A percentile compares a stretch with the other conserved stretches of the same genome.
Evolutionary conservation across 106 monocot genomes (phyloP).

Genomic region (Amphibolis antarctica): DNA sequence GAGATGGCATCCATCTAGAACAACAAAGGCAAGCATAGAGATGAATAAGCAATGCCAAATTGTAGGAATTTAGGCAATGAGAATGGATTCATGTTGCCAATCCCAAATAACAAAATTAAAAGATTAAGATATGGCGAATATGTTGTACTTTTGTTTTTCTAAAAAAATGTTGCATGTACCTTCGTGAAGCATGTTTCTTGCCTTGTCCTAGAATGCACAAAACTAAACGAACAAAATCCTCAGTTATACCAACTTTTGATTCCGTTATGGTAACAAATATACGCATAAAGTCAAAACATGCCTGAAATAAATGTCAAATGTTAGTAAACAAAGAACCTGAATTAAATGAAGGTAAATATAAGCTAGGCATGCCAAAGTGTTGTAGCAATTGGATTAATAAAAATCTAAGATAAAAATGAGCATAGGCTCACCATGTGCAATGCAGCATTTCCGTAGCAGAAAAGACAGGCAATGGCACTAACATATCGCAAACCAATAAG

Average conservation of each 20-base stretch:
- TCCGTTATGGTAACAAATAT: slow-evolving; percentile 48
- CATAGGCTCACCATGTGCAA: slow-evolving; percentile 65
- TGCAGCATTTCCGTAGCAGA: slow-evolving; percentile 50
- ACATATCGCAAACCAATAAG: slow-evolving; percentile 44
- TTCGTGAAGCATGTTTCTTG: slow-evolving; percentile 25
- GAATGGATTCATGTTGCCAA: no score
- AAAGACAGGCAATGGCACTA: slow-evolving; percentile 38
- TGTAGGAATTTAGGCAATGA: no score
- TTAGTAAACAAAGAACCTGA: slow-evolving; percentile 2
- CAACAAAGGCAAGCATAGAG: no score
- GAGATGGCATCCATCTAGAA: no score
- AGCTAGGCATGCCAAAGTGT: no score
- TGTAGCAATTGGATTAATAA: no score
- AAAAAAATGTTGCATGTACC: no score
- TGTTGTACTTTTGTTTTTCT: no score
- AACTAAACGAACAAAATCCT: slow-evolving; percentile 68
- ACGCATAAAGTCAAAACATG: slow-evolving; percentile 88
- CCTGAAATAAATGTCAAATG: slow-evolving; percentile 28
- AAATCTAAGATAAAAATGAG: background rate
- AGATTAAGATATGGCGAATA: no score
- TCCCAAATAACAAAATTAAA: no score
- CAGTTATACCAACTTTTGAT: slow-evolving; percentile 36
- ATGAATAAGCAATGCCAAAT: no score
- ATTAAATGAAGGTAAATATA: background rate
- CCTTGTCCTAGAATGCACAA: slow-evolving; percentile 39